Base-by-base conservation (phyloP, 768 basidiomycete genomes). In the Pisolithus marmoratus region DNA sequence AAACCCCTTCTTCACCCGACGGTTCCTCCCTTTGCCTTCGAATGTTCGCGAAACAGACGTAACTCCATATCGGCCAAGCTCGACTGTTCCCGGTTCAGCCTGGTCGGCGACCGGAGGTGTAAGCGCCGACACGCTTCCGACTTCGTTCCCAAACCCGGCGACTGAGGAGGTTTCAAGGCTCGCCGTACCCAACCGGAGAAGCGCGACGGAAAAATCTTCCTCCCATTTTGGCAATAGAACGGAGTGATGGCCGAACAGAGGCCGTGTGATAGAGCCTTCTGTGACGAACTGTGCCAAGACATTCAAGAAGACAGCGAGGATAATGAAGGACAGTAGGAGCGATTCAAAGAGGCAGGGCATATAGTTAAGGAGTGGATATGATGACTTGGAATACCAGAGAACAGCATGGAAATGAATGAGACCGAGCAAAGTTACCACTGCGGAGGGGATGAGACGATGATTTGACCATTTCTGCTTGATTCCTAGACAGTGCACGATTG, bases 271-370 rank as follows among this genome's bases (percentile, higher is more conserved):
- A 6, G 72, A 58, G 4, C 87, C 85, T 49, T 81, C 75, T 19
- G 84, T 71, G 22, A 88, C 70, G 19, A 90, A 63, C 64, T 89
- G 88, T 0, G 84, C 82, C 56, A 87, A 57, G 11, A 70, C 73
- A 54, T 87, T 85, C 48, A 90, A 78, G 31, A 67, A 64, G 46
- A 83, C 66, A 7, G 87, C 84, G 38, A 86, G 69, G 5, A 79
- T 43, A 11, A 84, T 85, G 38, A 82, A 74, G 22, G 64, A 63
- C 27, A 87, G 58, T 37, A 90, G 76, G 46, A 78, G 45, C 1
- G 85, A 78, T 63, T 90, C 88, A 52, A 90, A 81, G 50, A 85
- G 66, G 65, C 82, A 85, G 4, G 86, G 85, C 50, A 89, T 75
- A 54, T 85, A 86, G 61, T 85, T 87, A 51, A 89, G 76, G 12